Evolutionary conservation across 345 rosid species (phyloP), one percentile per base, ranked within the genome.

Genomic region (Eucalyptus cladocalyx): DNA sequence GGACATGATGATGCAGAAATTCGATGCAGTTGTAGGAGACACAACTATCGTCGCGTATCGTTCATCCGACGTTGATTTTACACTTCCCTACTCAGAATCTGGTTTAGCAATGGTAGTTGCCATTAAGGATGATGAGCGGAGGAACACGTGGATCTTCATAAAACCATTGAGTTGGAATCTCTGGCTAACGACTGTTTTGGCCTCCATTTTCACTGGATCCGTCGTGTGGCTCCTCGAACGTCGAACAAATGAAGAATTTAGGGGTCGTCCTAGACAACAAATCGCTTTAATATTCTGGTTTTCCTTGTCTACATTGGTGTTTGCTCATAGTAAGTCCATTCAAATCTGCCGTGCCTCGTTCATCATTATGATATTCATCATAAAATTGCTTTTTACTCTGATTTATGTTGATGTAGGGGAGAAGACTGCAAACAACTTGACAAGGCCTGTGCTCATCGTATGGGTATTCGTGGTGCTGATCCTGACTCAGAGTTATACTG

Each of bases 391-490:
- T 53, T 53, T 53, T 53, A 43, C 60, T 42, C 40, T 34, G 76
- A 65, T 67, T 49, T 6, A 9, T 5, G 5, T 32, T 21, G 43
- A 40, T 91, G 21, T 90, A 96, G 98, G 94, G 89, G 97, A 96
- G 91, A 95, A 91, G 89, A 92, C 24, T 53, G 24, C 91, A 4
- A 94, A 94, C 92, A 95, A 94, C 83, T 81, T 93, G 54, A 91
- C 94, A 0, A 90, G 97, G 86, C 3, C 90, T 9, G 91, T 97
- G 90, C 90, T 94, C 49, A 60, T 96, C 86, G 88, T 95, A 54
- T 97, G 98, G 96, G 95, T 91, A n/a, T 95, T 96, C 32, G 91
- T 95, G 15, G 97, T 97, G 7, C 93, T 96, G 6, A 93, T 96
- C 49, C 89, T 97, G 26, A 94, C 93, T 4, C 97, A 95, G 80